Base-by-base conservation (phyloP, 1,284 basidiomycete genomes). In the Chalciporus sp. region DNA sequence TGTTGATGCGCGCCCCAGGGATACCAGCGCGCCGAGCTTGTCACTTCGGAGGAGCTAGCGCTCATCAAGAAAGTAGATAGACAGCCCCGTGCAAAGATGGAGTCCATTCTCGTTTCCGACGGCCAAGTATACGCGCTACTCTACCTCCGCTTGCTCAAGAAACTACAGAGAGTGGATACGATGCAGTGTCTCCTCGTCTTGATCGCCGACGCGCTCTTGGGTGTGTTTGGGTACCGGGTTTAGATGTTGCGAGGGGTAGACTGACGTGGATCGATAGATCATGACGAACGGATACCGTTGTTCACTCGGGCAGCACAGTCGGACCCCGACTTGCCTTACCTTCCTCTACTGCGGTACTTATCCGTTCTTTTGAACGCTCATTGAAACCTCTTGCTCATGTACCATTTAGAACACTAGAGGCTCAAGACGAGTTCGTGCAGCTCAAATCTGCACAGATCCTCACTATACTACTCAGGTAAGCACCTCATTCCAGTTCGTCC, bases 181-280 rank as follows among this genome's bases (percentile, higher is more conserved):
- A 90, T 98, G 74, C 95, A 97, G 71, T 94, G 85, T 65, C 89
- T 98, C 50, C 82, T 99, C 23, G 92, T 96, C 42, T 82, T 95
- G 59, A 91, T 98, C 61, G 90, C 88, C 29, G 95, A 98, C 74
- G 92, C 96, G 63, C 81, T 99, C 40, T 71, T 83, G 59, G 93
- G 92, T 90, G 58, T 49, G 77, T 72, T 19, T 29, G 17, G 37
- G 46, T 33, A 12, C 26, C 44, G 10, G 12, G 3, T 27, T 9
- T 10, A 14, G 19, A 23, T 31, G 17, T 31, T 17, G 9, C 31
- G 40, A 12, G 17, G 1, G 20, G 40, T 31, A 49, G 26, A 53
- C 42, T 33, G 37, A 40, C n/a, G 10, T 23, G 28, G 35, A 20
- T 41, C 29, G 0, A 7, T 58, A 90, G 90, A 91, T 67, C 89